Evolutionary conservation across 225 moss, liverwort and hornwort species (phyloP), one percentile per base, ranked within the genome.

Genomic region (Straminergon stramineum): DNA sequence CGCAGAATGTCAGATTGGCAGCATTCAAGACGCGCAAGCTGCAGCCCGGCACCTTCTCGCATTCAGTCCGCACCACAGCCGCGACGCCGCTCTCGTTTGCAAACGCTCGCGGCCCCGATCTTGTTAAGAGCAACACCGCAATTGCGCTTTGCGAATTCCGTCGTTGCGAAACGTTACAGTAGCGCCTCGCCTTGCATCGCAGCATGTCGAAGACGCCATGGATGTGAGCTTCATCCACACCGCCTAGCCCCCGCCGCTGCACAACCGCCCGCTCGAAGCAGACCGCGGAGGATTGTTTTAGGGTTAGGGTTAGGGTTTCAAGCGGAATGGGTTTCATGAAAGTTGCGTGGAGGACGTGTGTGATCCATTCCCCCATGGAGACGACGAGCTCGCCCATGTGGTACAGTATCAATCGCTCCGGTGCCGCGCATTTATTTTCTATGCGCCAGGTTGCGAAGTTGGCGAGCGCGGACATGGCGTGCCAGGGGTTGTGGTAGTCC

Each of bases 401-500:
- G 66, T 97, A 99, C 28, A 97, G 87, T 23, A 98, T 15, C 86
- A 97, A 31, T 48, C 96, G 88, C 22, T 94, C 87, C 7, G 98
- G 96, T 53, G 55, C 82, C 20, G 86, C 88, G 90, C 98, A 98
- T 6, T 73, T 16, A 26, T 94, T 91, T 62, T 91, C 85, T 39
- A 87, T 53, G 69, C 95, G 88, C 95, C 96, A 96, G 26, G 94
- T 91, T n/a, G 88, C 95, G 86, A 98, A 98, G 85, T 84, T 91
- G 41, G 82, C 93, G 58, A 98, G 91, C 11, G 97, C 94, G 52
- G 97, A 95, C 95, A 98, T 95, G 55, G 94, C 83, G 89, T 98
- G 98, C 98, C 98, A 98, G 78, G 95, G 95, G 85, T 98, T 98
- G 31, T 83, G 30, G 81, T 97, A 98, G 67, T 97, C 96, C 96